Conservation (phyloP, 2,329 filamentous ascomycete species). For the Sclerotiophoma versabilis region DNA sequence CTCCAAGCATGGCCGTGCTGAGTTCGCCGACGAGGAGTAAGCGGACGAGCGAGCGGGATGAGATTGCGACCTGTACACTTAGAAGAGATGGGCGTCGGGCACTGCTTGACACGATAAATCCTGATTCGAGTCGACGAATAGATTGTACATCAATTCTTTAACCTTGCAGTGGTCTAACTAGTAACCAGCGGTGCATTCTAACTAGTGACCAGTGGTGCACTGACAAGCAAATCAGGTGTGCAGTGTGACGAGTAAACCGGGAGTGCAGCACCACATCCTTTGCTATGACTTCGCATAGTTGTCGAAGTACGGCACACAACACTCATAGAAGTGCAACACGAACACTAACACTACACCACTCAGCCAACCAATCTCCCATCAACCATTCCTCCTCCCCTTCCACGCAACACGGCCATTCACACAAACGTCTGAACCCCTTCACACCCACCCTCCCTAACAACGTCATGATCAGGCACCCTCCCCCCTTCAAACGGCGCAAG, state of each 20-base stretch:
- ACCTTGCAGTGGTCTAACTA: neutral
- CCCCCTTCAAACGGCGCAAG: slow-evolving; percentile 38
- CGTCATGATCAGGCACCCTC: slow-evolving; percentile 28
- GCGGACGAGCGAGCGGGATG: slow-evolving; percentile 11
- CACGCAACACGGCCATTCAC: too few relatives aligned
- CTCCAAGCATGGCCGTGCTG: slow-evolving; percentile 74
- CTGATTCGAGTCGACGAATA: slow-evolving; percentile 28
- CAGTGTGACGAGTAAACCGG: too few relatives aligned
- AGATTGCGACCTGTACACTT: slow-evolving; percentile 21
- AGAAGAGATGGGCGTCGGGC: slow-evolving; percentile 15
- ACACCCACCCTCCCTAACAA: slow-evolving; percentile 25
- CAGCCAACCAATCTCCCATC: neutral
- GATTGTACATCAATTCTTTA: slow-evolving; percentile 29
- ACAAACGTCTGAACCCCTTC: slow-evolving; percentile 1
- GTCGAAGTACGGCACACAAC: too few relatives aligned
- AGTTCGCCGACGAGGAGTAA: slow-evolving; percentile 57
- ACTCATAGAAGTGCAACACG: too few relatives aligned
- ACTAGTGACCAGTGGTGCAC: too few relatives aligned
- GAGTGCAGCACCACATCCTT: too few relatives aligned
- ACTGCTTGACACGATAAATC: slow-evolving; percentile 18
- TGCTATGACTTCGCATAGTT: too few relatives aligned
- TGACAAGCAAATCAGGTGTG: too few relatives aligned
- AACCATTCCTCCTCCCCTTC: neutral
- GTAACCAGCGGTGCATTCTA: too few relatives aligned
- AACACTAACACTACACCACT: neutral